Evolutionary conservation across 2,329 filamentous ascomycete species (phyloP), one percentile per base, ranked within the genome.

Genomic region (Verticillium tricorpus): DNA sequence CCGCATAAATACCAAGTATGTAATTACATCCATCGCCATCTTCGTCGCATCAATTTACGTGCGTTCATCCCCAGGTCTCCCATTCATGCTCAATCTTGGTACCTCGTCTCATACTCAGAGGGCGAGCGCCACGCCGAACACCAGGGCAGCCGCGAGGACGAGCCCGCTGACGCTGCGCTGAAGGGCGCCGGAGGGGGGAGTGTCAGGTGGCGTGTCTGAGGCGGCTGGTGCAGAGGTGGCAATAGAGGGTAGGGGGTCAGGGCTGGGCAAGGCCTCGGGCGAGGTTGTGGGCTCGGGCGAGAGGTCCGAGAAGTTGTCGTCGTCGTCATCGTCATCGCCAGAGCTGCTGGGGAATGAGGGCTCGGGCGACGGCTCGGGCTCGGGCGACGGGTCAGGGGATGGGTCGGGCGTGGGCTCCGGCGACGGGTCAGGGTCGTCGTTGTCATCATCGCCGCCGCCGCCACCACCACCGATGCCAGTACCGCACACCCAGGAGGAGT

Each of bases 401-500:
- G 34, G 34, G 34, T 35, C 34, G 14, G 34, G 34, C 9, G 34
- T 11, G 9, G 34, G 34, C 9, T 35, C 34, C 9, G 34, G 34
- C 34, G 34, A 35, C 5, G 34, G 34, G 9, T 35, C 14, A 25
- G 54, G 15, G 15, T 25, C 28, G 3, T 56, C 54, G 54, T 32
- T 28, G 37, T 39, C 45, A 8, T 50, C 34, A 7, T 19, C 60
- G 6, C 34, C 62, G 17, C 54, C 57, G 11, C 28, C 57, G 6
- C 52, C 31, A 11, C 58, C 61, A 3, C 57, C 52, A 1, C 58
- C 64, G 8, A 50, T 39, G 8, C 45, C 50, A 31, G 50, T 58
- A 60, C 34, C n/a, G 59, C 59, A 11, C 54, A 61, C 11, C 56
- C 56, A 31, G 61, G 60, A 9, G 61, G 59, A 39, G 56, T 52